These are phyloP conservation scores for Alloascoidea hylecoeti DNA, from an alignment of 805 yeast species.

Conservation along the genomic window DNA sequence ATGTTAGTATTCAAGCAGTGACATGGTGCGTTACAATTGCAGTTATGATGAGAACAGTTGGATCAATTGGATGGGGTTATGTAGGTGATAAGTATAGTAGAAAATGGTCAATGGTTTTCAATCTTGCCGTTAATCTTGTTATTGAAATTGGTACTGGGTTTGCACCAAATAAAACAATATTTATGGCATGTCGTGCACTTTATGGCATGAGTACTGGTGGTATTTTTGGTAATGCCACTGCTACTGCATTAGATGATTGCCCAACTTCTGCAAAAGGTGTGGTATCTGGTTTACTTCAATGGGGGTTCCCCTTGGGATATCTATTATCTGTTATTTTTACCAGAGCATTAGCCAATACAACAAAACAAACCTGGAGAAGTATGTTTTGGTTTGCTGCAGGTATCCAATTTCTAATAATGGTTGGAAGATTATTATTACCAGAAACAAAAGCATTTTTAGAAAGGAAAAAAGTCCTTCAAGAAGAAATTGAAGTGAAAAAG, in stretches of 20 bases:
- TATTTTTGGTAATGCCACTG: conserved; percentile 37
- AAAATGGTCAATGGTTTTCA: conserved; percentile 34
- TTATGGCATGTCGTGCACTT: conserved; percentile 48
- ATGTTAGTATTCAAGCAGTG: conserved; percentile 30
- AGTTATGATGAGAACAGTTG: conserved; percentile 53
- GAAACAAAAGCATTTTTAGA: not conserved
- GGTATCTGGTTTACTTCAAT: conserved; percentile 27
- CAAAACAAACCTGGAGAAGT: conserved; percentile 45
- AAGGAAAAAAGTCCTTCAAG: not conserved
- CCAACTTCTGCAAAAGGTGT: conserved; percentile 41
- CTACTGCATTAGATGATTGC: conserved; percentile 38
- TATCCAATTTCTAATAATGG: conserved; percentile 25
- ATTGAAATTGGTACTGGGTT: conserved; percentile 55
- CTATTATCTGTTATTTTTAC: conserved; percentile 50
- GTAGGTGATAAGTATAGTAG: conserved; percentile 49
- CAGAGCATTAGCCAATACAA: conserved; percentile 42
- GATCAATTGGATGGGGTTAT: conserved; percentile 44
- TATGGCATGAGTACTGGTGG: conserved; percentile 52
- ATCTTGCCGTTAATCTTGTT: conserved; percentile 31
- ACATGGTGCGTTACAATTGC: conserved; percentile 57
- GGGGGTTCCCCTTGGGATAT: conserved; percentile 47
- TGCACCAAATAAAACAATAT: conserved; percentile 37
- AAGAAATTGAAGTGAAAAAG: not conserved
- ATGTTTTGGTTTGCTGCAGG: conserved; percentile 63
- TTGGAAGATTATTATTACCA: conserved; percentile 20